Evolutionary conservation across 2,329 filamentous ascomycete genomes (phyloP), one percentile per base, ranked within the genome.

Genomic region (Cladosporium sp.): DNA sequence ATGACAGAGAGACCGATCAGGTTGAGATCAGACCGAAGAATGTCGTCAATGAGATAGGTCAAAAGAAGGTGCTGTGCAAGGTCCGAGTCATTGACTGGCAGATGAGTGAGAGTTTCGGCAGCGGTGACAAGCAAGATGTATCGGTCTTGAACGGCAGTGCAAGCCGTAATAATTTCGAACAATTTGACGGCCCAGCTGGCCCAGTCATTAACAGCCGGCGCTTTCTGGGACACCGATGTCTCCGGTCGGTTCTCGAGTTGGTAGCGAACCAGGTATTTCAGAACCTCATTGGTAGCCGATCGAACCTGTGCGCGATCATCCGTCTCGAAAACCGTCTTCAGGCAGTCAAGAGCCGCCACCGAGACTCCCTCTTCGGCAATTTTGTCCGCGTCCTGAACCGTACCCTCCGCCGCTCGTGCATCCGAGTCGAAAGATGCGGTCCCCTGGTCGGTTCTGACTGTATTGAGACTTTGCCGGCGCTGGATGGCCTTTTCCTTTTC

Each of bases 1-100:
- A 97, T 97, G 49, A 97, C 87, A 66, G 91, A 96, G 43, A 98
- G 76, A 1, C 93, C 93, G 56, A 98, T 96, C 65, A 97, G 78
- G 69, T 96, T 97, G 65, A 95, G 84, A 40, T 92, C 84, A 0
- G 92, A 96, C 48, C 86, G 85, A 43, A 98, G 75, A 9, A 97
- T 77, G 57, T 87, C 88, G 56, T 88, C 84, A 54, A 96, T 83
- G 70, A 96, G 83, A 41, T 84, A 84, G 1, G 87, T 81, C 55
- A 95, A 75, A 4, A 86, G 81, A 50, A 90, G 75, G 63, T 95
- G 87, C 52, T 87, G 83, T 42, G 82, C 78, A 33, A 96, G 70
- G 40, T 83, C 83, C 34, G 49, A 34, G 9, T 85, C 82, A 63
- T 91, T 87, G 34, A 91, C 77, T 0, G 84, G 82, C 42, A 81